A percentile compares a stretch with the other conserved stretches of the same genome.
phyloP scores from a whole-genome alignment of 805 yeast genomes.

The Lipomyces yamadae region DNA sequence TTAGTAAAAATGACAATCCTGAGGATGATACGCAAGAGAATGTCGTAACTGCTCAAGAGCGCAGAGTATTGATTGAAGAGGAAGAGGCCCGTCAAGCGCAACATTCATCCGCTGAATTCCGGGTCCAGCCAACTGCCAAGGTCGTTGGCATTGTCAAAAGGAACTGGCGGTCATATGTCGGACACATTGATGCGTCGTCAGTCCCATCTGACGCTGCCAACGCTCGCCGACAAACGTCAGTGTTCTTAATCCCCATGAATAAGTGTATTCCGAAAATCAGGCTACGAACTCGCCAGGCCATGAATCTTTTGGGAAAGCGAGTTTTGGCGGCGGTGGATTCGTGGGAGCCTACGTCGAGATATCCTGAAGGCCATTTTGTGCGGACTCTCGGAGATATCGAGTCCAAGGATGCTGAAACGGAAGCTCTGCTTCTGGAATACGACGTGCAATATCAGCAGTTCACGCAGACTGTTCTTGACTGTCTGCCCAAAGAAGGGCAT shows the following conservation, averaged over 20 bases:
- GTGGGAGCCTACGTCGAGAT: conserved; percentile 84
- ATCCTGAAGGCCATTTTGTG: conserved; percentile 94
- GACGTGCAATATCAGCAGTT: conserved; percentile 97
- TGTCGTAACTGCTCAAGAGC: conserved; percentile 68
- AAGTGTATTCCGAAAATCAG: conserved; percentile 82
- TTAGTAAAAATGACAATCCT: conserved; percentile 58
- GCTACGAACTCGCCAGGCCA: conserved; percentile 84
- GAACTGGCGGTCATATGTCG: conserved; percentile 96
- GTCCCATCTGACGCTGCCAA: conserved; percentile 50
- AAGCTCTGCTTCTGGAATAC: conserved; percentile 88
- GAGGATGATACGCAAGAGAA: conserved; percentile 54
- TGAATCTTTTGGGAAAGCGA: conserved; percentile 82
- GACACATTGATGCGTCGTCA: conserved; percentile 82
- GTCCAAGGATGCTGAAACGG: conserved; percentile 93
- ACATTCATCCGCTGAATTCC: conserved; percentile 48
- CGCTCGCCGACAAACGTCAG: conserved; percentile 58
- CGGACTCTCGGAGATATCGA: conserved; percentile 88
- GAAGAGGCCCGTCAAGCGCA: conserved; percentile 76
- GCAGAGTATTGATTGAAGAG: conserved; percentile 74
- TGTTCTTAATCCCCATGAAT: conserved; percentile 89
- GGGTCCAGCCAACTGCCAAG: conserved; percentile 87
- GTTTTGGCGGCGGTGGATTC: conserved; percentile 90
- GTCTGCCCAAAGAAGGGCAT: conserved; percentile 92
- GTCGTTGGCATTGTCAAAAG: conserved; percentile 87
- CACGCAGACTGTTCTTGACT: conserved; percentile 85